Evolutionary conservation across 163 green algal species (phyloP).

Genomic region (Chlorella variabilis): DNA sequence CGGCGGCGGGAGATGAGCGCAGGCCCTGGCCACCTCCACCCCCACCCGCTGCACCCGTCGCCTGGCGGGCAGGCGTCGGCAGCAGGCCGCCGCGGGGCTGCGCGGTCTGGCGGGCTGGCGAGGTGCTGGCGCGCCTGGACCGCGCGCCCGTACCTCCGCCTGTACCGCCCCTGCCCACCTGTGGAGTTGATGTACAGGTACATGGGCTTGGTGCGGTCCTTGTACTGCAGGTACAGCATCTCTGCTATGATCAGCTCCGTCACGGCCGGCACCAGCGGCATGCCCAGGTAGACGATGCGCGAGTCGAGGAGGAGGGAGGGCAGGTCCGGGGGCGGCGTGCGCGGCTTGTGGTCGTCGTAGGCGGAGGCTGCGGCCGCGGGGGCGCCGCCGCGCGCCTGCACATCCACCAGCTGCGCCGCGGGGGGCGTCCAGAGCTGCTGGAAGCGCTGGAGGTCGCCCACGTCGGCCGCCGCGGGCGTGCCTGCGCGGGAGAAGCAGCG

Average conservation of each 20-base stretch:
- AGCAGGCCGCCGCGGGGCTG: too few species aligned
- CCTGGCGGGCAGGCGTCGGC: too few species aligned
- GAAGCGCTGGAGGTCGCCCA: conserved; percentile 36
- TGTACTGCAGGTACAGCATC: conserved; percentile 98
- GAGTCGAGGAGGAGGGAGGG: conserved; percentile 95
- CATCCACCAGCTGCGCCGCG: conserved; percentile 11
- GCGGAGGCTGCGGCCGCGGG: conserved; percentile 31
- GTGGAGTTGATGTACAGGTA: conserved; percentile 99
- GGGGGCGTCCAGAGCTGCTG: conserved; percentile 37
- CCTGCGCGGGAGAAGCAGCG: neutral
- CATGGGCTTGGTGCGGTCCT: conserved; percentile 89
- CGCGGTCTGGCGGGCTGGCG: too few species aligned
- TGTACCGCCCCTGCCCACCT: conserved; percentile 17
- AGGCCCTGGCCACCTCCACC: too few species aligned
- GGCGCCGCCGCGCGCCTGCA: conserved; percentile 33
- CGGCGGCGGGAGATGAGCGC: too few species aligned
- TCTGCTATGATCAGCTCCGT: conserved; percentile 99
- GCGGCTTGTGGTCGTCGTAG: conserved; percentile 55
- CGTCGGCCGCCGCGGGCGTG: conserved; percentile 15
- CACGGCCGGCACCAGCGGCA: conserved; percentile 98
- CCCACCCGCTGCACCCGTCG: too few species aligned
- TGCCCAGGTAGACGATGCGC: conserved; percentile 98
- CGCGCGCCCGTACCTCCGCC: too few species aligned
- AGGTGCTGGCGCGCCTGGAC: too few species aligned
- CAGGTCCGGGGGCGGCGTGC: conserved; percentile 92